Conservation (phyloP, 2,329 filamentous ascomycete genomes). For the Fusarium sp. region DNA sequence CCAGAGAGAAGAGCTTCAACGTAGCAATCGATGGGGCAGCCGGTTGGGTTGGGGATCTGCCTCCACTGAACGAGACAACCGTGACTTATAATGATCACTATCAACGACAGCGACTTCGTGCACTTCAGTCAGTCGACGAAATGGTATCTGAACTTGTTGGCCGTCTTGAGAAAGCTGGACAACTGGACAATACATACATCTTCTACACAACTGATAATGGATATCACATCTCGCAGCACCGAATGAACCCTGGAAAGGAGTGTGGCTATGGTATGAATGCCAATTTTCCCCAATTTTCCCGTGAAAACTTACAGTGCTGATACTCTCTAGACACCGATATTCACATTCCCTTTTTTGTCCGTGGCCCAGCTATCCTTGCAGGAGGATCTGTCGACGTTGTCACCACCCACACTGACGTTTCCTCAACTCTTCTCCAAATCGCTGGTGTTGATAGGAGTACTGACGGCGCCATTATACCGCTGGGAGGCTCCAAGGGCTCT, state of each 20-base stretch:
- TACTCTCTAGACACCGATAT: slow-evolving; percentile 58
- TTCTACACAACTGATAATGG: slow-evolving; percentile 66
- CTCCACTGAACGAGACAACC: slow-evolving; percentile 45
- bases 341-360: slow-evolving; percentile 62
- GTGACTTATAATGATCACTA: slow-evolving; percentile 53
- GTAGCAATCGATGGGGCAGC: slow-evolving; percentile 58
- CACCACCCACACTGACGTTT: slow-evolving; percentile 66
- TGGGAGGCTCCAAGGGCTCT: fast-evolving
- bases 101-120: slow-evolving; percentile 55
- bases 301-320: background rate
- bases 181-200: slow-evolving; percentile 60
- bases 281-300: too few relatives aligned
- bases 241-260: slow-evolving; percentile 63
- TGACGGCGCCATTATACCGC: background rate
- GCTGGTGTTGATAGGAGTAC: background rate
- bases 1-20: slow-evolving; percentile 73
- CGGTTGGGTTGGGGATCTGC: slow-evolving; percentile 57
- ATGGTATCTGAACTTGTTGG: slow-evolving; percentile 54
- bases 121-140: slow-evolving; percentile 60
- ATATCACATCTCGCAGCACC: slow-evolving; percentile 65
- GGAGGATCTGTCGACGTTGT: slow-evolving; percentile 52
- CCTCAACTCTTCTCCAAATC: slow-evolving; percentile 61
- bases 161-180: slow-evolving; percentile 45
- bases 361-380: slow-evolving; percentile 58
- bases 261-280: slow-evolving; percentile 52